Evolutionary conservation across 805 yeast genomes (phyloP).

Genomic region (Scheffersomyces lignosus): DNA sequence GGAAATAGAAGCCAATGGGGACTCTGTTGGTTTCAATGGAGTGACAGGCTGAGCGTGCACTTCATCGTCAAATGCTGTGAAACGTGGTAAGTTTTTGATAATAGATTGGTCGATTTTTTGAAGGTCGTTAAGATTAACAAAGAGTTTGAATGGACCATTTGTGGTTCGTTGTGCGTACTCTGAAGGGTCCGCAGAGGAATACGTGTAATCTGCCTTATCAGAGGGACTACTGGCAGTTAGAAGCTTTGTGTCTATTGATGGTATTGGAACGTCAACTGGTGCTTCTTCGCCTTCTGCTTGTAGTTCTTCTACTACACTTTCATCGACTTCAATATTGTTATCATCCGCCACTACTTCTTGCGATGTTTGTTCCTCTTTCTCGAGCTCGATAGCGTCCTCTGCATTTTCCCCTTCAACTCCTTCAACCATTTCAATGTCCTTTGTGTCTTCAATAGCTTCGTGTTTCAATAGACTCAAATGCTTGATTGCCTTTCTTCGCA

Average conservation of each 20-base stretch:
- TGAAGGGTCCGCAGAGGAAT: too few species aligned
- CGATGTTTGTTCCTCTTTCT: neutral
- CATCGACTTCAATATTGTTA: neutral
- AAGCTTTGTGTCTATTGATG: constrained; percentile 40
- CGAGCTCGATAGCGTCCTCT: constrained; percentile 1
- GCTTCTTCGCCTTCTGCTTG: too few species aligned
- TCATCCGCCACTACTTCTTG: constrained; percentile 1
- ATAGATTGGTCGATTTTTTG: constrained; percentile 49
- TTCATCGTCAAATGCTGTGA: constrained; percentile 47
- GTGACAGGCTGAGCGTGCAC: constrained; percentile 14
- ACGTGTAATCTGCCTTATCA: neutral
- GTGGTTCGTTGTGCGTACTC: neutral
- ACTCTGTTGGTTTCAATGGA: constrained; percentile 26
- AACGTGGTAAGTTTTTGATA: constrained; percentile 47
- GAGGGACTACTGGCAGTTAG: constrained; percentile 14
- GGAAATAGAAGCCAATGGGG: constrained; percentile 56
- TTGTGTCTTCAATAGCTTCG: constrained; percentile 3
- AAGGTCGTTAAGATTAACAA: constrained; percentile 41
- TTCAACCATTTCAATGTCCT: neutral
- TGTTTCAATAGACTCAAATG: constrained; percentile 16
- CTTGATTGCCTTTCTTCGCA: constrained; percentile 50
- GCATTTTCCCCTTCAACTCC: constrained; percentile 1
- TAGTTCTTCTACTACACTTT: neutral
- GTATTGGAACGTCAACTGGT: too few species aligned
- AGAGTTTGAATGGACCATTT: constrained; percentile 45